Percentiles rank a stretch among this genome's conserved stretches.
Conservation (phyloP, 768 basidiomycete species). For the Serpula lacrymans region DNA sequence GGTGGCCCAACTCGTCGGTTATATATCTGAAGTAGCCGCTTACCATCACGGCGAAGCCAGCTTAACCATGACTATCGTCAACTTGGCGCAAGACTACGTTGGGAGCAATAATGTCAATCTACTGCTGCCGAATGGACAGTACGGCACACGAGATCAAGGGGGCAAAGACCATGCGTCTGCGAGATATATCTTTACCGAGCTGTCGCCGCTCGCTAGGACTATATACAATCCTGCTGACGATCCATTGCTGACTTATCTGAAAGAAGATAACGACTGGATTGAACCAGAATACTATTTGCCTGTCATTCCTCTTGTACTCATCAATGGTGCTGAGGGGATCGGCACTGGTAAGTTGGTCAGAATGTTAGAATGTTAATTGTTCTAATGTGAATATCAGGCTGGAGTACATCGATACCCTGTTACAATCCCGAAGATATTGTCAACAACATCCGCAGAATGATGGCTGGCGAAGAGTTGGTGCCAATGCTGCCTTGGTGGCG, state of each 20-base stretch:
- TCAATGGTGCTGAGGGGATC: conserved; percentile 97
- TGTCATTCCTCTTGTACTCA: conserved; percentile 77
- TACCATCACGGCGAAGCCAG: conserved; percentile 97
- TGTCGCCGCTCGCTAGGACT: conserved; percentile 67
- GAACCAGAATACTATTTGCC: conserved; percentile 97
- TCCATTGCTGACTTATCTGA: conserved; percentile 75
- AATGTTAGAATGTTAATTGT: background rate
- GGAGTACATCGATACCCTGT: conserved; percentile 91
- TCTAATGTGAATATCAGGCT: conserved; percentile 49
- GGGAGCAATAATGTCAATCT: conserved; percentile 95
- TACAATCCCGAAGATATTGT: conserved; percentile 93
- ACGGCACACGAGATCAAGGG: conserved; percentile 88
- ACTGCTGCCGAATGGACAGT: conserved; percentile 87
- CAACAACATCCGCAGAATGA: conserved; percentile 78
- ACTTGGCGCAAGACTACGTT: conserved; percentile 90
- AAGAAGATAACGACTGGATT: conserved; percentile 81
- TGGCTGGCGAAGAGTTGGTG: conserved; percentile 79
- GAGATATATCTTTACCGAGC: conserved; percentile 91
- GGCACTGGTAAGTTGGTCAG: conserved; percentile 69
- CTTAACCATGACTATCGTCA: conserved; percentile 86
- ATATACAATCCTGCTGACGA: conserved; percentile 86
- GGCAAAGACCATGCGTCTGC: conserved; percentile 97
- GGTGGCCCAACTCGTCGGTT: conserved; percentile 95
- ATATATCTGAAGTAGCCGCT: conserved; percentile 88
- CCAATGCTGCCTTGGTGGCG: conserved; percentile 98